Percentiles rank a stretch among this genome's conserved stretches.
Evolutionary conservation across 129 eudicot genomes (phyloP).

Genomic region (Helianthus annuus): DNA sequence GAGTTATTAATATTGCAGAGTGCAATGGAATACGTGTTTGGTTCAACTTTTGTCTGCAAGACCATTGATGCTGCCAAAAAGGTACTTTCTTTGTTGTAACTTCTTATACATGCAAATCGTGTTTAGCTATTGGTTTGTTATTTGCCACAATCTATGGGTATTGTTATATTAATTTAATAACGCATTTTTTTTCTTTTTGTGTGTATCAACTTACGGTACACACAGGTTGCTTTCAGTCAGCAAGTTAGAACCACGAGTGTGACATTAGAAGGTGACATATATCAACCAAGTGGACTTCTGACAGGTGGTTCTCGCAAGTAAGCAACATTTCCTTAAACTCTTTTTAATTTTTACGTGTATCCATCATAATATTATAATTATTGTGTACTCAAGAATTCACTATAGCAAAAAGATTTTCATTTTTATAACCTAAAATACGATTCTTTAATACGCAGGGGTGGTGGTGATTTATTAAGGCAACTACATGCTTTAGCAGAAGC

Average conservation of each 20-base stretch:
- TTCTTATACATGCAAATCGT: constrained; percentile 14
- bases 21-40: constrained; percentile 98
- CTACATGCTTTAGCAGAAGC: constrained; percentile 84
- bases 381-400: neutral
- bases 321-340: constrained; percentile 9
- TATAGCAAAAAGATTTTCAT: neutral
- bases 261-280: constrained; percentile 88
- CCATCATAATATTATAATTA: neutral
- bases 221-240: constrained; percentile 82
- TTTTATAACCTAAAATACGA: constrained; percentile 9
- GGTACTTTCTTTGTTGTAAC: constrained; percentile 42
- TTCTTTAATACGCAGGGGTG: constrained; percentile 66
- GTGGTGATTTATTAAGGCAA: constrained; percentile 82
- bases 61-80: constrained; percentile 80
- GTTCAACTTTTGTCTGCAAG: constrained; percentile 93
- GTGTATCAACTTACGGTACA: constrained; percentile 20
- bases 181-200: neutral
- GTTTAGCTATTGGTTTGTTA: neutral
- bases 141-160: neutral
- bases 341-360: neutral
- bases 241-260: constrained; percentile 74
- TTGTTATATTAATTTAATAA: neutral
- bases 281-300: constrained; percentile 93
- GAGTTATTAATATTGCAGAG: constrained; percentile 53
- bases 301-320: constrained; percentile 99